Evolutionary conservation across 768 basidiomycete species (phyloP), one percentile per base, ranked within the genome.

Genomic region (Filobasidium wieringae): DNA sequence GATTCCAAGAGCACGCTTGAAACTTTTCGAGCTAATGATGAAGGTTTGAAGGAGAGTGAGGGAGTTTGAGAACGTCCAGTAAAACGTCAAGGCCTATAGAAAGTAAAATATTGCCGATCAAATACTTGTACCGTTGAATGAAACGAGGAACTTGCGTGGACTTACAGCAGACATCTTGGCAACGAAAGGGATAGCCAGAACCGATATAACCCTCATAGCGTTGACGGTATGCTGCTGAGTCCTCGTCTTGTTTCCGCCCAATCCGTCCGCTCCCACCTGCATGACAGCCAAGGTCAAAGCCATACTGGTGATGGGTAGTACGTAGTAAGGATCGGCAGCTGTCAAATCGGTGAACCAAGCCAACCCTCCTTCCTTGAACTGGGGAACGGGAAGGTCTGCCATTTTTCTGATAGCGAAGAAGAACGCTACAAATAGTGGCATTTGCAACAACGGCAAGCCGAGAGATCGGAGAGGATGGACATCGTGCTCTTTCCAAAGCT

Each of bases 361-460:
- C 30, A 89, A 71, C 0, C 92, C 90, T 58, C 87, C 89, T 60
- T 82, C 76, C 63, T 80, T 79, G 66, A 96, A 71, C 75, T 89
- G 88, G 53, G 78, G 78, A 19, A 95, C 72, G 0, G 88, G 87
- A 43, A 84, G 71, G 50, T 78, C 76, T 64, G 84, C 83, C 77
- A 97, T 79, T 47, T 76, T 76, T 73, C 82, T 82, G 55, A 93
- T 70, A 17, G 81, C 88, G 63, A 89, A 84, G 79, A 97, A 97
- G 76, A 88, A 75, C 14, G 84, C 83, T 31, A 95, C 74, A 45
- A 85, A 84, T 40, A 89, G 77, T 1, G 87, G 82, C 22, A 89
- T 69, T 72, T 93, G 90, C 0, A 84, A 64, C 55, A 90, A 58
- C 7, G 81, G 80, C 55, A 78, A 76, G 15, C 81, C 51, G n/a